Evolutionary conservation across 306 rosid genomes (phyloP).

Genomic region (Prunus mira): DNA sequence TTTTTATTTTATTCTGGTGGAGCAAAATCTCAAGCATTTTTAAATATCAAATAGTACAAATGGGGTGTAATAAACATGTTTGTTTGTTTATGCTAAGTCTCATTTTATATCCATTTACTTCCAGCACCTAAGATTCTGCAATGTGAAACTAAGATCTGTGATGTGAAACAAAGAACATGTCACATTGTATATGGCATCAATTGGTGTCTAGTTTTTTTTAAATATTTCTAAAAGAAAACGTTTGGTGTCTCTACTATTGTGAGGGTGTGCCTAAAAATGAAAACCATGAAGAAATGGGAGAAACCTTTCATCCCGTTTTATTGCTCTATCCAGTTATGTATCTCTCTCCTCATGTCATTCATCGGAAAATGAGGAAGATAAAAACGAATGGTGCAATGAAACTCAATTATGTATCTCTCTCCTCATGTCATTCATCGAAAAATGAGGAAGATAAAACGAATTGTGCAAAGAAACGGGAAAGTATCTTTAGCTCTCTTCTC

Average conservation of each 20-base stretch:
- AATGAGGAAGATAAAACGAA: accelerated
- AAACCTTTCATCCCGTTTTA: too few relatives aligned
- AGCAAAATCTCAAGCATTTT: too few relatives aligned
- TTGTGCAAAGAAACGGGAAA: accelerated
- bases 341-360: too few relatives aligned
- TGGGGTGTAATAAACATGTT: background rate
- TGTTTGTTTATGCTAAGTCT: background rate
- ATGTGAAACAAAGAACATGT: background rate
- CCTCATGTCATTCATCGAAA: accelerated
- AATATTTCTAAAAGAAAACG: background rate
- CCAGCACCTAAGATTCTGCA: background rate
- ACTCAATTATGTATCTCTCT: too few relatives aligned
- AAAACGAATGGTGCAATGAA: accelerated
- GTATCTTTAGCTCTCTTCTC: too few relatives aligned
- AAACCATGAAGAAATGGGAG: too few relatives aligned
- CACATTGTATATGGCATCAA: background rate
- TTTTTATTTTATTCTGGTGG: too few relatives aligned
- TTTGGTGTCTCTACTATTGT: background rate
- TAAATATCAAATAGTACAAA: too few relatives aligned
- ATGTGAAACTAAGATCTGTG: background rate
- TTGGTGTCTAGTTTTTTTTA: background rate
- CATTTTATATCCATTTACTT: background rate
- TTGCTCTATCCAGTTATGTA: accelerated
- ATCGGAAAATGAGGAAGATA: accelerated
- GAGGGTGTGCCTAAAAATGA: too few relatives aligned